Evolutionary conservation across 176 grass and related monocot genomes (phyloP).

Genomic region (Tuctoria greenei): DNA sequence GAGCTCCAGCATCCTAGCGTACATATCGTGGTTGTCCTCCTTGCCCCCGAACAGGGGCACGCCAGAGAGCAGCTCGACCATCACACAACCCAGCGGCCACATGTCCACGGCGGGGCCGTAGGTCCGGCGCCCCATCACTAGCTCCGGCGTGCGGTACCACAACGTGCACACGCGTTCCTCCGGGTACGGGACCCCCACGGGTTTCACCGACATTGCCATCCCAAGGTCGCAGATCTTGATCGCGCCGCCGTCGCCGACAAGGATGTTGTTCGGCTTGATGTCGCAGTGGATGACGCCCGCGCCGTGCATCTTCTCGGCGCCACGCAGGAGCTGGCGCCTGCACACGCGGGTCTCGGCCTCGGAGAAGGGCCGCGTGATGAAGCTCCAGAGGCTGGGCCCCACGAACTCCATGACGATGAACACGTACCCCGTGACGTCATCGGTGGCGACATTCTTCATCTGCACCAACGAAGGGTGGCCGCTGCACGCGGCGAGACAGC

Average conservation of each 20-base stretch:
- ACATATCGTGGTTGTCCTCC: neutral
- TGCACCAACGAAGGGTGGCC: constrained; percentile 19
- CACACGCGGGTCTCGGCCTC: neutral
- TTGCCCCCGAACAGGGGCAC: constrained; percentile 19
- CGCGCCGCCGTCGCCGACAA: neutral
- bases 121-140: neutral
- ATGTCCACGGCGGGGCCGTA: constrained; percentile 21
- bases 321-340: constrained; percentile 22
- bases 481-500: neutral
- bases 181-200: neutral
- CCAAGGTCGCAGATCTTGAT: constrained; percentile 53
- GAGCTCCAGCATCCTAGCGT: neutral
- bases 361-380: neutral
- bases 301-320: constrained; percentile 18
- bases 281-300: constrained; percentile 3
- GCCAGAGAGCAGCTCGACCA: constrained; percentile 11
- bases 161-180: neutral
- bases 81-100: constrained; percentile 1
- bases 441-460: constrained; percentile 1
- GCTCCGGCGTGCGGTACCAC: constrained; percentile 20
- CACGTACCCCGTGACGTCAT: neutral
- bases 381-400: neutral
- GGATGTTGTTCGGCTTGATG: constrained; percentile 28
- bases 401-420: constrained; percentile 33
- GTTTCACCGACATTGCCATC: neutral